A percentile compares a stretch with the other conserved stretches of the same genome.
phyloP scores from a whole-genome alignment of 306 rosid species.

The Urtica urens region DNA sequence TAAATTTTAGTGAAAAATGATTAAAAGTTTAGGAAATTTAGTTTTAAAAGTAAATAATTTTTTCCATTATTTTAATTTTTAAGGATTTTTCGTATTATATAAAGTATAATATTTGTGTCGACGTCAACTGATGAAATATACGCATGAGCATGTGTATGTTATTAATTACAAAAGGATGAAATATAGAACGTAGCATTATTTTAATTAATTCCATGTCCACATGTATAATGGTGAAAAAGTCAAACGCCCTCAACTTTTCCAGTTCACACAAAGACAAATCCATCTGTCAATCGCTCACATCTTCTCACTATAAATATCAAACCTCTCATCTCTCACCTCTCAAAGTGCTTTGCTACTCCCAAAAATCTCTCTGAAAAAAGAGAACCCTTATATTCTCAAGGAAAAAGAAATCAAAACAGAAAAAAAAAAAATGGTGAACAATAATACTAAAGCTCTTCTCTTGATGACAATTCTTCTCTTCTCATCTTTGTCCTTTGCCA shows the following conservation, averaged over 20 bases:
- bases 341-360: neutral
- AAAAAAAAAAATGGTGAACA: slow-evolving; percentile 14
- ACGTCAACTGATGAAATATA: no score
- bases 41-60: no score
- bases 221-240: no score
- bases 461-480: slow-evolving; percentile 16
- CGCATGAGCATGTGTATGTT: no score
- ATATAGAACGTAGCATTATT: no score
- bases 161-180: no score
- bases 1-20: no score
- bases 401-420: neutral
- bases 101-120: no score
- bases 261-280: slow-evolving; percentile 19
- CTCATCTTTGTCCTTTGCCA: slow-evolving; percentile 17
- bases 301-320: slow-evolving; percentile 12
- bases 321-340: neutral
- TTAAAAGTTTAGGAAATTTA: no score
- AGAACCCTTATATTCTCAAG: neutral
- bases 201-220: no score
- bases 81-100: no score
- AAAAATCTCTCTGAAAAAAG: neutral
- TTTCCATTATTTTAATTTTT: no score
- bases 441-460: slow-evolving; percentile 7
- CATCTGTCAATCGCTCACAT: neutral
- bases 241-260: neutral